A percentile compares a stretch with the other conserved stretches of the same genome.
phyloP scores from a whole-genome alignment of 768 basidiomycete genomes.

The Kondoa malvinella region DNA sequence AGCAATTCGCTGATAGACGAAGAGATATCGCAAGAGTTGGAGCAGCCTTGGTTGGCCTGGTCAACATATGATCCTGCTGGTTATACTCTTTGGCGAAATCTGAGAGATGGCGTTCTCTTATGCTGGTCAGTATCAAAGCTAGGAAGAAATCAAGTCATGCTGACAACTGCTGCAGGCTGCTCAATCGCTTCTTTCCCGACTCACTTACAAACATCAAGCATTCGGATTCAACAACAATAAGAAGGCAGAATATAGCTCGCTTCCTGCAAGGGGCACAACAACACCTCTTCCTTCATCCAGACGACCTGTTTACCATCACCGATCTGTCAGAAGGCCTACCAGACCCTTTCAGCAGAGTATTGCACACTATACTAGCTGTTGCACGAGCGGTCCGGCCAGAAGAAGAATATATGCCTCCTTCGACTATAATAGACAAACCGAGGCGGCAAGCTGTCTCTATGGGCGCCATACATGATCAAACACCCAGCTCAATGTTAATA shows the following conservation, averaged over 20 bases:
- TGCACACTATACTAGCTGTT: slow-evolving; percentile 13
- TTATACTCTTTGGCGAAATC: slow-evolving; percentile 9
- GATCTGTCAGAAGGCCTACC: slow-evolving; percentile 10
- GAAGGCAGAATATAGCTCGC: slow-evolving; percentile 8
- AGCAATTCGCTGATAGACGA: neutral
- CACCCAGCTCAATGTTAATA: neutral
- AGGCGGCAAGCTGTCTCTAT: neutral
- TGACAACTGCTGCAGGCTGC: slow-evolving; percentile 3
- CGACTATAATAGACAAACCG: neutral
- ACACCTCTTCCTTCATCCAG: slow-evolving; percentile 2
- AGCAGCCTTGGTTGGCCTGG: slow-evolving; percentile 6
- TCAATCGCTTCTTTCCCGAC: slow-evolving; percentile 12
- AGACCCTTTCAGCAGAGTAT: slow-evolving; percentile 13
- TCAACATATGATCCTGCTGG: slow-evolving; percentile 7
- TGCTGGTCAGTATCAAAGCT: slow-evolving; percentile 10
- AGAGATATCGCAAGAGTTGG: neutral
- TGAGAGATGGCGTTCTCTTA: slow-evolving; percentile 15
- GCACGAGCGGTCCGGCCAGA: slow-evolving; percentile 4
- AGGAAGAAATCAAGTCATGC: neutral
- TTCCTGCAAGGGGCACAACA: slow-evolving; percentile 3
- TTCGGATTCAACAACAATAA: slow-evolving; percentile 3
- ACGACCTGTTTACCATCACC: slow-evolving; percentile 13
- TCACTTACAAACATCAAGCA: slow-evolving; percentile 6
- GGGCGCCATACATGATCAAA: neutral
- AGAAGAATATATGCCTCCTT: neutral